These are phyloP conservation scores for Cladobotryum mycophilum DNA, from an alignment of 2,329 filamentous ascomycete genomes.

Conservation along the genomic window DNA sequence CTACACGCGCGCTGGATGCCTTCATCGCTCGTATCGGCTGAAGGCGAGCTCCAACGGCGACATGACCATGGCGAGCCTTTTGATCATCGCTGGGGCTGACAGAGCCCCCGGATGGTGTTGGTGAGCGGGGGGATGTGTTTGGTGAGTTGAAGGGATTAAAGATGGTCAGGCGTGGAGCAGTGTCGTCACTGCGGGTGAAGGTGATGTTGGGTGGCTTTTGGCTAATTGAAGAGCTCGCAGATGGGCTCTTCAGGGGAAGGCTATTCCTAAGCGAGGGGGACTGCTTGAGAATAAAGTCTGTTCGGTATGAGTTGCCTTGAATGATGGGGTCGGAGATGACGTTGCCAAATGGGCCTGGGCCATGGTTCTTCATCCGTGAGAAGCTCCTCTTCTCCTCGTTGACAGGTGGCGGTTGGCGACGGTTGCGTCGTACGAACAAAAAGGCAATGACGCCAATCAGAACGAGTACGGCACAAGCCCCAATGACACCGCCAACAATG, in stretches of 20 bases:
- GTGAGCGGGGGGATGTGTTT: constrained; percentile 18
- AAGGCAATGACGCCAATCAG: constrained; percentile 34
- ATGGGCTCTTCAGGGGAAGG: constrained; percentile 13
- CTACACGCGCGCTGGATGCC: constrained; percentile 21
- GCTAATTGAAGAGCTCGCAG: constrained; percentile 12
- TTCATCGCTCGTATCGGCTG: constrained; percentile 36
- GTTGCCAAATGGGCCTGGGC: constrained; percentile 27
- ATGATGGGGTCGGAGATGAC: constrained; percentile 54
- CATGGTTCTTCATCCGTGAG: constrained; percentile 13
- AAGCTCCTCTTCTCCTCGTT: constrained; percentile 14
- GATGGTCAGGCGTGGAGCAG: constrained; percentile 23
- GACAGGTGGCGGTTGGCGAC: neutral
- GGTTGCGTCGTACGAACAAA: constrained; percentile 32
- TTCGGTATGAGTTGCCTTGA: constrained; percentile 36
- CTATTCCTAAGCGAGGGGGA: constrained; percentile 1
- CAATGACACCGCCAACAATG: constrained; percentile 42
- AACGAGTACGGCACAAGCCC: constrained; percentile 39
- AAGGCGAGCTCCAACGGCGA: constrained; percentile 19
- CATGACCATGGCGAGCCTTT: constrained; percentile 21
- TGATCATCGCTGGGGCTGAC: constrained; percentile 21
- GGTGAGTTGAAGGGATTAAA: constrained; percentile 32
- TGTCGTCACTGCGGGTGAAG: neutral
- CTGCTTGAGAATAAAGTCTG: constrained; percentile 47
- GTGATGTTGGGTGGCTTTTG: constrained; percentile 8
- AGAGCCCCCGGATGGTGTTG: constrained; percentile 15